phyloP scores from a whole-genome alignment of 805 yeast species.

The Metschnikowia reukaufii region DNA sequence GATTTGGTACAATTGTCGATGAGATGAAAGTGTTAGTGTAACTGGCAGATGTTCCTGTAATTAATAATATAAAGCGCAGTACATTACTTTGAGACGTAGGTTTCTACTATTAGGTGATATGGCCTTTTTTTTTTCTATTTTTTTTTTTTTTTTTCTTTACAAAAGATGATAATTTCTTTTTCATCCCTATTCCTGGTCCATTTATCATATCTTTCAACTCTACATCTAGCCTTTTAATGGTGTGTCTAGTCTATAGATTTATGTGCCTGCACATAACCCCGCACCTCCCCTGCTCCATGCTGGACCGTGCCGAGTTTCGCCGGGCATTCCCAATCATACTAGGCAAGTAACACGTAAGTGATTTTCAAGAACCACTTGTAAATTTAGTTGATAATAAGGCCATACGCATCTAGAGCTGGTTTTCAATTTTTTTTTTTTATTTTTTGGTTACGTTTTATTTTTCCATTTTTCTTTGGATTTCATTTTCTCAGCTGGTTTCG shows the following conservation, averaged over 20 bases:
- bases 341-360: no score
- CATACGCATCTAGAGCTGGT: no score
- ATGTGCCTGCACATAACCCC: slow-evolving; percentile 5
- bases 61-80: slow-evolving; percentile 6
- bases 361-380: no score
- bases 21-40: slow-evolving; percentile 12
- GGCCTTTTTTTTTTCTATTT: not conserved
- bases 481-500: not conserved
- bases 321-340: not conserved
- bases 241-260: not conserved
- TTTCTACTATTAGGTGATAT: not conserved
- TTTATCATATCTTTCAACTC: not conserved
- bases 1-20: slow-evolving; percentile 34
- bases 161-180: not conserved
- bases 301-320: not conserved
- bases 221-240: not conserved
- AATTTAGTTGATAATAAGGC: no score
- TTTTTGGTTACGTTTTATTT: no score
- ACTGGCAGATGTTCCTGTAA: slow-evolving; percentile 10
- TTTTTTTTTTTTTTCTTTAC: not conserved
- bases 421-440: no score
- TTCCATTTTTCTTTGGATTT: not conserved
- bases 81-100: slow-evolving; percentile 4
- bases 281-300: slow-evolving; percentile 4
- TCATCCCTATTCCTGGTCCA: not conserved